Conservation (phyloP, 2,329 filamentous ascomycete species). For the Penicillium sp. region DNA sequence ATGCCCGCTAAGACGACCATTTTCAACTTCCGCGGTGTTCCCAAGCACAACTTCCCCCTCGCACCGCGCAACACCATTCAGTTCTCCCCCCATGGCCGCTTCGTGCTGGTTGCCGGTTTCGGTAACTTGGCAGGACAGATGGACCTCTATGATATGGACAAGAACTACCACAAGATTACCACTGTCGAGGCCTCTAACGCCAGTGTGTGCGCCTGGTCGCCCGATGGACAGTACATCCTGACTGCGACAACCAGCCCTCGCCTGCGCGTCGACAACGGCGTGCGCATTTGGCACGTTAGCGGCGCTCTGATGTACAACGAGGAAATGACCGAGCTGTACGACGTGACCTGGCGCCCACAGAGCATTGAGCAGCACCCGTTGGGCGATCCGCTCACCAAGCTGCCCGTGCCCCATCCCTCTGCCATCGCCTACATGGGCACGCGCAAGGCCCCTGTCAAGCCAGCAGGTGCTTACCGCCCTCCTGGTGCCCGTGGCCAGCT, state of each 20-base stretch:
- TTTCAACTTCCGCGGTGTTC: conserved; percentile 84
- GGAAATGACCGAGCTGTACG: conserved; percentile 92
- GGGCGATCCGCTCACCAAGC: conserved; percentile 68
- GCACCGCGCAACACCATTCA: conserved; percentile 89
- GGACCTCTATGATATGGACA: conserved; percentile 94
- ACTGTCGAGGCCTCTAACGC: conserved; percentile 95
- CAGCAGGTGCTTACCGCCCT: conserved; percentile 92
- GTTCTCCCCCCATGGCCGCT: conserved; percentile 91
- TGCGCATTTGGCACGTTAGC: conserved; percentile 90
- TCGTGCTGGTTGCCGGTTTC: conserved; percentile 91
- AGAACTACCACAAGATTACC: conserved; percentile 86
- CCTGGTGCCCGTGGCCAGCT: conserved; percentile 85
- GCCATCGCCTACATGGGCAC: conserved; percentile 78
- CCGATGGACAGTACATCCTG: conserved; percentile 91
- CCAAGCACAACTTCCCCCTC: conserved; percentile 81
- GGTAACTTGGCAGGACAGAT: conserved; percentile 97
- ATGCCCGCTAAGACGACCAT: conserved; percentile 99
- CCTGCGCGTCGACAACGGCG: conserved; percentile 91
- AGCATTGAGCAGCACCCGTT: conserved; percentile 59
- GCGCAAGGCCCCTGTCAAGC: conserved; percentile 92
- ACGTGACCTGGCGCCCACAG: conserved; percentile 83
- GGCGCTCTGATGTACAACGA: conserved; percentile 91
- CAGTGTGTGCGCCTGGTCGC: conserved; percentile 95
- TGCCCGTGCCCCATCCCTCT: conserved; percentile 78
- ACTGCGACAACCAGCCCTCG: conserved; percentile 97